These are phyloP conservation scores for Rubia yunnanensis DNA, from an alignment of 257 asterid species.

Conservation along the genomic window DNA sequence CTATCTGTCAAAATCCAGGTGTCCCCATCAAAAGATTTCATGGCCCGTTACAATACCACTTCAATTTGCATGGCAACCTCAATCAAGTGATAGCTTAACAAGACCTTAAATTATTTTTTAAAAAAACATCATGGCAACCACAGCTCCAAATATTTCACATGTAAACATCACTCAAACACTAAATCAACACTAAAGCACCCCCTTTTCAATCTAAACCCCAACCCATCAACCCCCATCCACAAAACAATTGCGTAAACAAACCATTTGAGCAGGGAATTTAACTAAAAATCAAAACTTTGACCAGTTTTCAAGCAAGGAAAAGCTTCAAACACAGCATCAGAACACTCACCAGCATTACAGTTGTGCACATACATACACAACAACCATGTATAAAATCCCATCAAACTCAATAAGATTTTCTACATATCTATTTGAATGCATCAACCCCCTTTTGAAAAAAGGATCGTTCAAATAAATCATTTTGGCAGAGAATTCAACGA, in stretches of 20 bases:
- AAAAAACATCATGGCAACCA: background rate
- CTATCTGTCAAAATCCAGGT: background rate
- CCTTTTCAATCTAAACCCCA: background rate
- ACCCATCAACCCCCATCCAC: background rate
- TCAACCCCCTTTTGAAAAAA: no score
- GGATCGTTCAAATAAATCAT: no score
- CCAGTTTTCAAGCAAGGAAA: background rate
- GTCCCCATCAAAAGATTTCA: background rate
- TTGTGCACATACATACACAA: background rate
- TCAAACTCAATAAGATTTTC: no score
- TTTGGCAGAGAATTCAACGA: background rate
- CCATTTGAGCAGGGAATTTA: background rate
- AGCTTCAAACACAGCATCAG: background rate
- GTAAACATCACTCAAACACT: background rate
- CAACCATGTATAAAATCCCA: no score
- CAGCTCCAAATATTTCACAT: background rate
- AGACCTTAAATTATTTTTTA: background rate
- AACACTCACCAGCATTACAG: background rate
- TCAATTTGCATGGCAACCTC: background rate
- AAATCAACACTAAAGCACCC: background rate
- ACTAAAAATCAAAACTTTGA: background rate
- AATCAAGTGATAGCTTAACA: background rate
- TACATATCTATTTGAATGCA: no score
- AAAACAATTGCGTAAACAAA: background rate
- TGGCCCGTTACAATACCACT: background rate